Conservation (phyloP, 2,329 filamentous ascomycete species). For the Cercospora citrullina region DNA sequence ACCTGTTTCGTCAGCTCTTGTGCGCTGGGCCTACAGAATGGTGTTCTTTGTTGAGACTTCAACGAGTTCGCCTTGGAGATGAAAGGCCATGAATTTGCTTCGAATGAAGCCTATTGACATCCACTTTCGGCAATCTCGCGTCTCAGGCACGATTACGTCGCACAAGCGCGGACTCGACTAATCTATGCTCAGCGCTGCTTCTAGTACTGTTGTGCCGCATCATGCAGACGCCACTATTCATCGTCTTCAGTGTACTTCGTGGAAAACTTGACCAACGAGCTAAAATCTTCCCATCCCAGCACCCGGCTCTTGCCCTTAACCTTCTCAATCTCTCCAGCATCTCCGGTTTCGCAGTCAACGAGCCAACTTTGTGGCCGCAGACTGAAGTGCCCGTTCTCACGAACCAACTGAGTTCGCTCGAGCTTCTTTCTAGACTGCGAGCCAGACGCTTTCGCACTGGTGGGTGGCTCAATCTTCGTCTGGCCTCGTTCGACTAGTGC, state of each 20-base stretch:
- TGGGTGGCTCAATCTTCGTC: constrained; percentile 20
- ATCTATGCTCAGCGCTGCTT: background rate
- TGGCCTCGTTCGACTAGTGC: constrained; percentile 30
- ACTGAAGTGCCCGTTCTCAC: constrained; percentile 34
- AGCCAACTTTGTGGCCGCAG: constrained; percentile 39
- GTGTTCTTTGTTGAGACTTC: background rate
- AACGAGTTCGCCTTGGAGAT: background rate
- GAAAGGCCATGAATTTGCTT: background rate
- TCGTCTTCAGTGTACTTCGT: constrained; percentile 37
- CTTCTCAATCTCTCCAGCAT: constrained; percentile 16
- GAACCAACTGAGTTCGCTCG: constrained; percentile 37
- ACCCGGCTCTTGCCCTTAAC: constrained; percentile 32
- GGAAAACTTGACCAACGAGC: constrained; percentile 39
- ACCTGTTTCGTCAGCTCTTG: background rate
- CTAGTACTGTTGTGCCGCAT: background rate
- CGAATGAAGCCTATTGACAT: background rate
- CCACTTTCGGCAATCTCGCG: background rate
- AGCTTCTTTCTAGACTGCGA: constrained; percentile 2
- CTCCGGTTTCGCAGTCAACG: constrained; percentile 17
- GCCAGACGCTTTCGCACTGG: constrained; percentile 18
- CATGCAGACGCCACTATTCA: constrained; percentile 17
- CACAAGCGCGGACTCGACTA: background rate
- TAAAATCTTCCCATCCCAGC: constrained; percentile 38
- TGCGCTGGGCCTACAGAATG: background rate
- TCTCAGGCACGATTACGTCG: background rate